Conservation (phyloP, 768 basidiomycete species). For the Tylopilus sp. region DNA sequence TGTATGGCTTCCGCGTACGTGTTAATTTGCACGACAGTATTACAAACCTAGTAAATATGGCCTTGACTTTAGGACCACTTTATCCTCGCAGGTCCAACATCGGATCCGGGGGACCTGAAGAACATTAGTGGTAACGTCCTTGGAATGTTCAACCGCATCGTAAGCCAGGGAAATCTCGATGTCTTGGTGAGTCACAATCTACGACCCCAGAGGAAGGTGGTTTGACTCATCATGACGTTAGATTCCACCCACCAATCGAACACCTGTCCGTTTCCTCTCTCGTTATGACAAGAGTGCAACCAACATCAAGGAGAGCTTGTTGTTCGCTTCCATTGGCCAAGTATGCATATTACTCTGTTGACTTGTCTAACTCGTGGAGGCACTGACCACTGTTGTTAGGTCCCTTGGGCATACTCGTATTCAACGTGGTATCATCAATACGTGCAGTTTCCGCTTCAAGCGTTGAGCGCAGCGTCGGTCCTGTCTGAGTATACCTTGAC, state of each 20-base stretch:
- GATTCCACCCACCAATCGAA: slow-evolving; percentile 29
- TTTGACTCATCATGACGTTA: slow-evolving; percentile 9
- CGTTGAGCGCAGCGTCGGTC: slow-evolving; percentile 43
- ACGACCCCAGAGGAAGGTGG: not conserved
- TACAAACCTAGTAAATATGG: not conserved
- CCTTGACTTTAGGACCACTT: slow-evolving; percentile 44
- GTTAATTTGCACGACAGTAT: not conserved
- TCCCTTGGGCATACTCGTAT: slow-evolving; percentile 51
- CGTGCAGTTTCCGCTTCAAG: slow-evolving; percentile 48
- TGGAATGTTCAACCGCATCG: slow-evolving; percentile 48
- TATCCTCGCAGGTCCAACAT: slow-evolving; percentile 44
- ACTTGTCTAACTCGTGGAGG: not conserved
- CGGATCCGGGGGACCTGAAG: slow-evolving; percentile 43
- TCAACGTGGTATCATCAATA: slow-evolving; percentile 62
- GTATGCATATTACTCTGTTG: slow-evolving; percentile 14
- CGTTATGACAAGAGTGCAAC: slow-evolving; percentile 59
- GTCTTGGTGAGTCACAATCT: slow-evolving; percentile 29
- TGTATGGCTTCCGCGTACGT: slow-evolving; percentile 46
- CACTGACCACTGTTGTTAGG: slow-evolving; percentile 26
- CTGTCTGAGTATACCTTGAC: slow-evolving; percentile 53
- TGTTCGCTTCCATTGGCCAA: slow-evolving; percentile 51
- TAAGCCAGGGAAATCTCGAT: slow-evolving; percentile 42
- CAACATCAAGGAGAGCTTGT: slow-evolving; percentile 51
- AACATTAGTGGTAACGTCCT: slow-evolving; percentile 31
- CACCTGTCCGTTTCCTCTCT: slow-evolving; percentile 48